Percentiles rank a stretch among this genome's conserved stretches.
phyloP scores from a whole-genome alignment of 352 stramenopile species.

The Peronospora destructor region DNA sequence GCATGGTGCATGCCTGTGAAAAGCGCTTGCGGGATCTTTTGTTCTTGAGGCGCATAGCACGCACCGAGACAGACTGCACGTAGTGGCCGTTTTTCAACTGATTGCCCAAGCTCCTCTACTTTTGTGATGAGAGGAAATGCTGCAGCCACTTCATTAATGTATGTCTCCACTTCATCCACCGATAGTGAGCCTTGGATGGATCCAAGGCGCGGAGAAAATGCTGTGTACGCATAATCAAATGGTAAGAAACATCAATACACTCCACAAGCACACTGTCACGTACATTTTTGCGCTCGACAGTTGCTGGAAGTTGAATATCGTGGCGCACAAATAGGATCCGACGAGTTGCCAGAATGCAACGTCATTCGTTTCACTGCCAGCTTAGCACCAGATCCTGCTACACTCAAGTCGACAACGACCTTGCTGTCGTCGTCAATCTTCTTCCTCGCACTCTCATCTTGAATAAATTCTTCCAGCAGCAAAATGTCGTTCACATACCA shows the following conservation, averaged over 20 bases:
- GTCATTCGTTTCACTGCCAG: conserved; percentile 22
- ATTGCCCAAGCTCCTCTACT: conserved; percentile 51
- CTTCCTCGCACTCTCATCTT: not conserved
- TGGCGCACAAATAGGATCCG: conserved; percentile 31
- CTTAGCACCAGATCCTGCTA: conserved; percentile 6
- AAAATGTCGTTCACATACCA: conserved; percentile 52
- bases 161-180: conserved; percentile 49
- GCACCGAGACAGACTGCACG: conserved; percentile 63
- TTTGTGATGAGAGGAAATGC: conserved; percentile 42
- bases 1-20: conserved; percentile 84
- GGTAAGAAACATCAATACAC: not conserved
- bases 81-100: conserved; percentile 51
- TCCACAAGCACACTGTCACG: conserved; percentile 4
- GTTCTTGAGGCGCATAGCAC: conserved; percentile 23
- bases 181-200: conserved; percentile 60
- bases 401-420: conserved; percentile 27
- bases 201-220: conserved; percentile 45
- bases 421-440: not conserved
- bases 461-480: conserved; percentile 39
- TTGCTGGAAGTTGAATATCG: conserved; percentile 30
- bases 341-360: conserved; percentile 20
- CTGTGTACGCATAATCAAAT: conserved; percentile 10
- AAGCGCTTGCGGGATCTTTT: conserved; percentile 45
- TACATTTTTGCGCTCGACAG: conserved; percentile 40
- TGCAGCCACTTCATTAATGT: conserved; percentile 35